Base-by-base conservation (phyloP, 2,329 filamentous ascomycete genomes). In the Epichloe scottii region DNA sequence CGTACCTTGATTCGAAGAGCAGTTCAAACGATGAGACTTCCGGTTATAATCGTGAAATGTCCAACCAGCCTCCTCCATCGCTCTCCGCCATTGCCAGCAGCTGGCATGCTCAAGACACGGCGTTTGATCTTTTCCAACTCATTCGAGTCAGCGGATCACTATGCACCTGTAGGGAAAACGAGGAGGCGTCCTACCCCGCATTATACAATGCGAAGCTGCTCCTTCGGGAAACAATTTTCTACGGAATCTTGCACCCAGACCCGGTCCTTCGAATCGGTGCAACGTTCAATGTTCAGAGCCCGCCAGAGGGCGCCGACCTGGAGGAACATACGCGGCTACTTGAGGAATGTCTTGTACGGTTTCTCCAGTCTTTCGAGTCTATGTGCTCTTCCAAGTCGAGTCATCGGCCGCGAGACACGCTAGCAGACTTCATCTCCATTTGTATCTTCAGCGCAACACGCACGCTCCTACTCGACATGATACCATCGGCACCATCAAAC, bases 361-460 rank as follows among this genome's bases (percentile, higher is more conserved):
- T 78, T 52, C 61, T 81, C 21, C 71, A 75, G 54, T 71, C 73
- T 0, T 74, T 81, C 49, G 78, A 81, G 55, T 7, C 39, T 8
- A 49, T 23, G 17, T 51, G 52, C 41, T 64, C 63, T 4, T 67
- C 66, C 17, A 68, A 71, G 2, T 61, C 71, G 51, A 65, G 67
- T 23, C 64, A 63, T 34, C 62, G 63, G n/a, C 61, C 69, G 8
- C 70, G 68, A 55, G 67, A 67, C 50, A 78, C 75, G 71, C 60
- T 79, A 15, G 73, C 77, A 2, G 60, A 72, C 4, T 78, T 80
- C 53, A 66, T 77, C 47, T 73, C 78, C 12, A 62, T 81, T 17
- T 79, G 77, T 60, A 73, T 81, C n/a, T 79, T 81, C 57, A 80
- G 76, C 58, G 67, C 77, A 30, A 69, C 75, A 19, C 71, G 73